Evolutionary conservation across 768 basidiomycete genomes (phyloP), one percentile per base, ranked within the genome.

Genomic region (Porpolomopsis calyptriformis): DNA sequence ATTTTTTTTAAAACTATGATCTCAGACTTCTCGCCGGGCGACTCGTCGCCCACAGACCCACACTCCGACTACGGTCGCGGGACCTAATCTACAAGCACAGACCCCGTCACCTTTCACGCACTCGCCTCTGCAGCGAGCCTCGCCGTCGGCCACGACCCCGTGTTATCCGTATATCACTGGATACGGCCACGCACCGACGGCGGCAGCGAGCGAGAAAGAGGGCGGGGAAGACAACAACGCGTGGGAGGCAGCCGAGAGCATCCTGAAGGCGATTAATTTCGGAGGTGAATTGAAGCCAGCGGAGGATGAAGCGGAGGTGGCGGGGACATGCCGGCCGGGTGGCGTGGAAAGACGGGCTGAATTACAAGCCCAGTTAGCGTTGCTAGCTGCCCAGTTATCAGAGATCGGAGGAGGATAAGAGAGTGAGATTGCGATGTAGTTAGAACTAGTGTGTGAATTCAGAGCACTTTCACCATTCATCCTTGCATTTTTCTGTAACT

Each of bases 11-110:
- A 2, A 35, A 22, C 22, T 6, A 24, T 14, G 2, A 33, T 11
- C 47, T 26, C 49, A 89, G 85, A 84, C 84, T 16, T 80, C 84
- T 14, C 75, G 76, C 46, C 72, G 87, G 26, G 80, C 85, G 24
- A 90, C 87, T 6, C 76, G 87, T 26, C 76, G 88, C 16, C 87
- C 87, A 4, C 85, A 89, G 58, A 83, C 78, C 0, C 67, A 69
- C 23, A 57, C 53, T 22, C 62, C 60, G 44, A 40, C 60, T 9
- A 40, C 36, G 34, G 20, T n/a, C 29, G 3, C 23, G 23, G 10
- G 55, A 50, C 40, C 18, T 14, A 12, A 12, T 6, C 40, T 16
- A 9, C 49, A 53, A 37, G 57, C 48, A 7, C 42, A 67, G 8
- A 57, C 67, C 9, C 57, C 61, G 16, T 73, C 80, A 6, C 79